Evolutionary conservation across 352 stramenopile species (phyloP).

Genomic region (Globisporangium cylindrosporum): DNA sequence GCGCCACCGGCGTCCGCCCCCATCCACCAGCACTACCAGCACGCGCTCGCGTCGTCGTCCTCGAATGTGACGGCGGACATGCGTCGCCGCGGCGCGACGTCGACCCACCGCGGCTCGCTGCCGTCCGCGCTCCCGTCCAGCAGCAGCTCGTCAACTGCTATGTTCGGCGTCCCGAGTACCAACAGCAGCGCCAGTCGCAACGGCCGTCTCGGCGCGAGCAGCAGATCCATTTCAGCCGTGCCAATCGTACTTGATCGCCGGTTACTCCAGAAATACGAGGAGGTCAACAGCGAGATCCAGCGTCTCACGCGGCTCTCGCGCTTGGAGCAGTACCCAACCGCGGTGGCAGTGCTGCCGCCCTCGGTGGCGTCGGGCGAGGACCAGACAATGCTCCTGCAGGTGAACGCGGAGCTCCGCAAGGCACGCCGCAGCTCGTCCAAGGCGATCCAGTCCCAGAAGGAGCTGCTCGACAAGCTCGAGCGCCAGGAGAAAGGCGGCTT

Average conservation of each 20-base stretch:
- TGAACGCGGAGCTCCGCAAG: slow-evolving; percentile 54
- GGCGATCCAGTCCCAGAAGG: slow-evolving; percentile 80
- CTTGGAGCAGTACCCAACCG: slow-evolving; percentile 26
- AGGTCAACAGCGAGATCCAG: slow-evolving; percentile 76
- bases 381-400: slow-evolving; percentile 25
- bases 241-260: slow-evolving; percentile 55
- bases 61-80: slow-evolving; percentile 17
- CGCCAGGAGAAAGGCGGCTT: slow-evolving; percentile 60
- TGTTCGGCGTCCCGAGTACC: slow-evolving; percentile 6
- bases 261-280: slow-evolving; percentile 70
- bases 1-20: not conserved
- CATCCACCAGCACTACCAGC: slow-evolving; percentile 57
- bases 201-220: not conserved
- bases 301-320: slow-evolving; percentile 63
- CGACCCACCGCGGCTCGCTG: slow-evolving; percentile 16
- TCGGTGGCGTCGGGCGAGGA: slow-evolving; percentile 12
- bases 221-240: not conserved
- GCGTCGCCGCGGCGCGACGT: slow-evolving; percentile 12
- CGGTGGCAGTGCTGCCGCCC: not conserved
- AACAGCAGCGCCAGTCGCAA: slow-evolving; percentile 5
- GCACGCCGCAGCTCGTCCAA: slow-evolving; percentile 61
- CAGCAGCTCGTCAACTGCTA: not conserved
- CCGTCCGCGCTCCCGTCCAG: slow-evolving; percentile 12
- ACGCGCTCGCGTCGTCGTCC: slow-evolving; percentile 58
- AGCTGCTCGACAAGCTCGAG: slow-evolving; percentile 81